Evolutionary conservation across 2,329 filamentous ascomycete species (phyloP), one percentile per base, ranked within the genome.

Genomic region (Lecanicillium sp.): DNA sequence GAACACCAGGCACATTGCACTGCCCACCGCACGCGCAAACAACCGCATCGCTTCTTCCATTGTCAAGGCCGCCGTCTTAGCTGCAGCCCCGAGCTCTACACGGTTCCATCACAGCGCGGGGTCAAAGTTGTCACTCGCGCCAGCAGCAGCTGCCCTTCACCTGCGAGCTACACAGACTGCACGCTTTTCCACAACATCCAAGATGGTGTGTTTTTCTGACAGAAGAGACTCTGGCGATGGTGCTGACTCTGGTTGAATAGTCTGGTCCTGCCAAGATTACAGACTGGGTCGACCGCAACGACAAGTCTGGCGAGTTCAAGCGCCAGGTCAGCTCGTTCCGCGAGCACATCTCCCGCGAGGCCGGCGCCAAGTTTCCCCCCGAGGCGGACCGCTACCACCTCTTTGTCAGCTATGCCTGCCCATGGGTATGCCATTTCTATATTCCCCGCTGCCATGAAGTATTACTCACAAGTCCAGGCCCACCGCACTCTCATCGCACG

Each of bases 311-410:
- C 67, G 90, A 96, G 69, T 97, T 95, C 77, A 95, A 95, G 72
- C 84, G 91, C 53, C 87, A 90, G 65, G 75, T 77, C 53, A 93
- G 87, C 52, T 77, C 81, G 48, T 97, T 97, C 70, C 83, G 93
- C 51, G 80, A 86, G 65, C 87, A 73, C 66, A 86, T 95, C 65
- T 88, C 86, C 26, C 79, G 76, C 53, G 79, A 87, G 57, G 68
- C 80, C 1, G 83, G 79, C 35, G 84, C 87, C 5, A 70, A 83
- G 64, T 96, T 90, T 58, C 86, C 89, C 5, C 79, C 89, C 1
- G 91, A 97, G 69, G 88, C 87, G 69, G 88, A 79, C 45, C 79
- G 93, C 48, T 98, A 98, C 66, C 93, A 98, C 69, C 81, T 98
- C 58, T 98, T 91, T 63, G 85, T 95, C 56, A 91, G 86, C 60